Percentiles rank a stretch among this genome's conserved stretches.
phyloP scores from a whole-genome alignment of 257 asterid species.

The Ehretia macrophylla region DNA sequence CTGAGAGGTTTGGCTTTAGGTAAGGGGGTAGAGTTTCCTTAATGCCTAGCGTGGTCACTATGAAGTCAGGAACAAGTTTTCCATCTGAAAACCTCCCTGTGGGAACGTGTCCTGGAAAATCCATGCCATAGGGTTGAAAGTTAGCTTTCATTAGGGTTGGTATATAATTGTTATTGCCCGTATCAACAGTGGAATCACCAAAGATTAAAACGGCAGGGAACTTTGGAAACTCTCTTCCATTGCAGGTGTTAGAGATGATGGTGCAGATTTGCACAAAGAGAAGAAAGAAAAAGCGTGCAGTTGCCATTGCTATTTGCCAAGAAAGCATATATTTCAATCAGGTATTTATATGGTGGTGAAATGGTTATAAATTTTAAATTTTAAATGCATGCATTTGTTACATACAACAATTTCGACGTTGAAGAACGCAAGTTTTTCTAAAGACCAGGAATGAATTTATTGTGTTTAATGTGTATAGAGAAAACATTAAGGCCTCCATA shows the following conservation, averaged over 20 bases:
- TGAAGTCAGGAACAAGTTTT: conserved; percentile 60
- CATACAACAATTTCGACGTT: too few species aligned
- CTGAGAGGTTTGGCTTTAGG: conserved; percentile 48
- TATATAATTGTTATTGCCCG: conserved; percentile 76
- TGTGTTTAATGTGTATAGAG: too few species aligned
- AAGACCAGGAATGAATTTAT: too few species aligned
- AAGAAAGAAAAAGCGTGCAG: conserved; percentile 5
- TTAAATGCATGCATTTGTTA: not conserved
- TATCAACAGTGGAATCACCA: conserved; percentile 69
- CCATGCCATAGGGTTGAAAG: conserved; percentile 53
- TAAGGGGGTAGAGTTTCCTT: conserved; percentile 58
- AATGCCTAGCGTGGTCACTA: conserved; percentile 54
- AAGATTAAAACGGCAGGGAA: conserved; percentile 43
- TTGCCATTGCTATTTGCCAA: conserved; percentile 19
- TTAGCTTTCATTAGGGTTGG: conserved; percentile 31
- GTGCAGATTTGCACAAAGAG: conserved; percentile 20
- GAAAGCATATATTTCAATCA: not conserved
- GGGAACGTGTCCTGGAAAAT: conserved; percentile 44
- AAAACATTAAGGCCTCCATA: too few species aligned
- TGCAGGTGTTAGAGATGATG: conserved; percentile 14
- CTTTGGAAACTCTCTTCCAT: too few species aligned
- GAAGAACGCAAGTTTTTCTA: too few species aligned
- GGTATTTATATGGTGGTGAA: not conserved
- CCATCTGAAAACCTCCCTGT: conserved; percentile 76
- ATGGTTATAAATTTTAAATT: not conserved